phyloP scores from a whole-genome alignment of 805 yeast species.

The Hanseniaspora pseudoguilliermondii region DNA sequence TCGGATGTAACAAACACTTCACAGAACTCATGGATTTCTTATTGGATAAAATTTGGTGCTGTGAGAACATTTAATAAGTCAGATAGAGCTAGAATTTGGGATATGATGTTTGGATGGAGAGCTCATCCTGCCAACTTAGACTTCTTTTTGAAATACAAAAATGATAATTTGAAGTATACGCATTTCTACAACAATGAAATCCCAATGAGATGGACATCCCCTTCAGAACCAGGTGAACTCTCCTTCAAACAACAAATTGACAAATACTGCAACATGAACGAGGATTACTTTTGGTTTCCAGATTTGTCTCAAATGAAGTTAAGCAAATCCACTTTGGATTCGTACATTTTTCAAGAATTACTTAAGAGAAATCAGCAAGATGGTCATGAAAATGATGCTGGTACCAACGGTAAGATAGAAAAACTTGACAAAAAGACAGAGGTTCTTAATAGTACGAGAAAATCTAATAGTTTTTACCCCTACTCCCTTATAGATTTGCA shows the following conservation, averaged over 20 bases:
- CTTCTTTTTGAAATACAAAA: constrained; percentile 27
- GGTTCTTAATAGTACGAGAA: constrained; percentile 4
- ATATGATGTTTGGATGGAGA: constrained; percentile 68
- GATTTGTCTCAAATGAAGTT: constrained; percentile 23
- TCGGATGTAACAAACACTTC: constrained; percentile 36
- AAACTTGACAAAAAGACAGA: neutral
- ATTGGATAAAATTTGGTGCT: constrained; percentile 93
- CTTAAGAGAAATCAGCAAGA: constrained; percentile 19
- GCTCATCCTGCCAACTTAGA: constrained; percentile 27
- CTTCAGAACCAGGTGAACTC: neutral
- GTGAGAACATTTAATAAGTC: constrained; percentile 68
- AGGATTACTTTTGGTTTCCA: constrained; percentile 30
- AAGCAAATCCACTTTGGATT: constrained; percentile 22
- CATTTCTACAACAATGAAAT: constrained; percentile 20
- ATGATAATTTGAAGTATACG: constrained; percentile 20
- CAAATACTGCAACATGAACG: constrained; percentile 15
- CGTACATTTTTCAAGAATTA: constrained; percentile 23
- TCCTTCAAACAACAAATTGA: constrained; percentile 14
- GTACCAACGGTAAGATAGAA: constrained; percentile 3
- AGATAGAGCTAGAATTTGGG: constrained; percentile 88
- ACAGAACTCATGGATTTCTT: constrained; percentile 70
- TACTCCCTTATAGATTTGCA: constrained; percentile 55
- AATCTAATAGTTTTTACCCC: constrained; percentile 14
- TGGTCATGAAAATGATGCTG: neutral
- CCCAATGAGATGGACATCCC: constrained; percentile 5